Evolutionary conservation across 1,284 basidiomycete species (phyloP).

Genomic region (Ceratorhiza oryzae-sativae): DNA sequence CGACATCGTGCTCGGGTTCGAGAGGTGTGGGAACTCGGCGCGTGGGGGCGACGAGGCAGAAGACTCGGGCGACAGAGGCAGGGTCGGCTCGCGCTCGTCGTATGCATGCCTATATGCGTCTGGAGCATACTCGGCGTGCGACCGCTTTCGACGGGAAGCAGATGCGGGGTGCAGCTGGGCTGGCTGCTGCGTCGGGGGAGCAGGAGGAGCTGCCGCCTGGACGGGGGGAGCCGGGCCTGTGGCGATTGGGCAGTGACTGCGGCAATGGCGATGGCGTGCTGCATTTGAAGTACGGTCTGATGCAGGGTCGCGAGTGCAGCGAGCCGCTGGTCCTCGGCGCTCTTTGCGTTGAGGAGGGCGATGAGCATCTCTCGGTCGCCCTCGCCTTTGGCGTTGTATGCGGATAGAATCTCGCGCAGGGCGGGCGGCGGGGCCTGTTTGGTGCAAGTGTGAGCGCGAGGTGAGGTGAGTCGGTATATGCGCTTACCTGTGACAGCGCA

Average conservation of each 20-base stretch:
- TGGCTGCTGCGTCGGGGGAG: neutral
- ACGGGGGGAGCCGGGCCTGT: neutral
- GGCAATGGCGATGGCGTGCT: constrained; percentile 46
- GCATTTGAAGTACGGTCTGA: constrained; percentile 70
- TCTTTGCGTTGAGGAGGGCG: constrained; percentile 87
- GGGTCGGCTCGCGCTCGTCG: constrained; percentile 21
- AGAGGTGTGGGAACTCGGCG: constrained; percentile 29
- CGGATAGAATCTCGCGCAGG: constrained; percentile 81
- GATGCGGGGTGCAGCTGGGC: neutral
- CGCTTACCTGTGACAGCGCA: constrained; percentile 33
- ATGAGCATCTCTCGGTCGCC: constrained; percentile 89
- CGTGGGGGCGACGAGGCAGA: constrained; percentile 25
- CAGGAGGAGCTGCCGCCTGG: neutral
- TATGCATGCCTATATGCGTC: constrained; percentile 35
- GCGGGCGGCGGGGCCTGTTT: constrained; percentile 73
- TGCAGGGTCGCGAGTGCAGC: constrained; percentile 72
- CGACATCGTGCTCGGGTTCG: constrained; percentile 35
- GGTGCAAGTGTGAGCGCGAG: constrained; percentile 16
- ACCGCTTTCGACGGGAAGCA: constrained; percentile 13
- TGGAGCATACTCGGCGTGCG: constrained; percentile 27
- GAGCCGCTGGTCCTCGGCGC: constrained; percentile 83
- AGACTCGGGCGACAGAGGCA: constrained; percentile 15
- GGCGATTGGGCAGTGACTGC: constrained; percentile 18
- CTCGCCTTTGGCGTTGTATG: constrained; percentile 84
- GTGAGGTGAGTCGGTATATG: neutral